Base-by-base conservation (phyloP, 495 filamentous ascomycete species). In the Penicillium cataractarum region DNA sequence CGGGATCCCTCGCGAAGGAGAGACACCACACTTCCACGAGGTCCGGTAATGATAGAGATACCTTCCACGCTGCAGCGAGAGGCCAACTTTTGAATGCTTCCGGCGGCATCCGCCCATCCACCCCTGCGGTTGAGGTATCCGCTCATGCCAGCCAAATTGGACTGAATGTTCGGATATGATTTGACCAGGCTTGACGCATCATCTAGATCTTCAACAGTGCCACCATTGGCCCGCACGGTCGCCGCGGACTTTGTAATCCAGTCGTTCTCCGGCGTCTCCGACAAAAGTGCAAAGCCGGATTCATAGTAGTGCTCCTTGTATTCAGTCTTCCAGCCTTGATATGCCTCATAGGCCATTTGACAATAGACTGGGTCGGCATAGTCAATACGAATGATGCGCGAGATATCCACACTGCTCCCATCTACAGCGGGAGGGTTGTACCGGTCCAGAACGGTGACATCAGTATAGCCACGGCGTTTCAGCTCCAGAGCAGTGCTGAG, bases 21-120 rank as follows among this genome's bases (percentile, higher is more conserved):
- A 1, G 71, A 75, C 3, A 32, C 32, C 3, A 76, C 73, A 15
- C 65, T 68, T 9, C 72, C 73, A n/a, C 65, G 70, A 26, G 65
- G 65, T 13, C 73, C 73, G 2, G 63, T 70, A 10, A 76, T 64
- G 31, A 76, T 71, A 0, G 70, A 71, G 6, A 74, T 48, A 32
- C 73, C 73, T 13, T 65, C 70, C 8, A 62, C 56, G 39, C 56
- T 70, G 59, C 73, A 76, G 22, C 55, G 39, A 6, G 60, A 56
- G 27, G 85, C 78, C 31, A 89, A 70, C 69, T 83, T 86, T 32
- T 73, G 71, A 82, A 93, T 90, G 13, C 82, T 82, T 2, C 76
- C 81, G 49, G 86, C 87, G 4, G 91, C 90, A 64, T 95, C 83
- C 13, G 85, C 91, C 91, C 92, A 94, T 6, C 92, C 91, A 56